Evolutionary conservation across 2,329 filamentous ascomycete genomes (phyloP).

Genomic region (Scedosporium boydii): DNA sequence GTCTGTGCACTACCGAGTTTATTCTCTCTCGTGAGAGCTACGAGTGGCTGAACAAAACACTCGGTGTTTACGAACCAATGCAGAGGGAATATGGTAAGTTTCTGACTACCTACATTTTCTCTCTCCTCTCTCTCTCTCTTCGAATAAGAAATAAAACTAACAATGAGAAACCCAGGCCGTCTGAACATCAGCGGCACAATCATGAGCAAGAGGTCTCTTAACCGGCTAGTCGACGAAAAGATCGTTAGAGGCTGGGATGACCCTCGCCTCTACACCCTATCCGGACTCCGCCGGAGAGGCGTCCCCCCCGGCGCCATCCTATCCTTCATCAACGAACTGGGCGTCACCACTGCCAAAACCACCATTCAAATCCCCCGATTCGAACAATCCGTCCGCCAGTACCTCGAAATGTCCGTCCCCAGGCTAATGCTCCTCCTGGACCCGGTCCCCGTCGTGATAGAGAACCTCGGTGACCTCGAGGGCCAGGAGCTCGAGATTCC

Average conservation of each 20-base stretch:
- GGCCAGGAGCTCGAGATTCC: conserved; percentile 56
- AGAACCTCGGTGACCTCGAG: conserved; percentile 63
- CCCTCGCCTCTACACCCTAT: conserved; percentile 79
- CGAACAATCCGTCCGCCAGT: conserved; percentile 74
- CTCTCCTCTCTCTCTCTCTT: neutral
- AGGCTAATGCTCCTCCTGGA: conserved; percentile 85
- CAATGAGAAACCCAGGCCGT: conserved; percentile 15
- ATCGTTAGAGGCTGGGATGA: conserved; percentile 85
- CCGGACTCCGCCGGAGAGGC: conserved; percentile 73
- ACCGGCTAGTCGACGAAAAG: conserved; percentile 67
- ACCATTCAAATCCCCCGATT: conserved; percentile 76
- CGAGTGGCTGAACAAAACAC: conserved; percentile 75
- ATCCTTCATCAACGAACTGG: conserved; percentile 83
- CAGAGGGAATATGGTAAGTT: conserved; percentile 65
- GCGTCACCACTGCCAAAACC: conserved; percentile 73
- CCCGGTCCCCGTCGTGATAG: conserved; percentile 72
- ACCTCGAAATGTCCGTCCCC: conserved; percentile 81
- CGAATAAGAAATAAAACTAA: neutral
- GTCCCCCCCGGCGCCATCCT: conserved; percentile 82
- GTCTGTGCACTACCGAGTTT: conserved; percentile 89
- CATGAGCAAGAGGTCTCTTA: conserved; percentile 76
- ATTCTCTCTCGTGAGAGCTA: conserved; percentile 77
- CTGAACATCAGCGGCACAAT: conserved; percentile 73
- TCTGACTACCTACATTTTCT: neutral
- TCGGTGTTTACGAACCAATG: conserved; percentile 85